These are phyloP conservation scores for Mycena olivaceomarginata DNA, from an alignment of 768 basidiomycete genomes.

Conservation along the genomic window DNA sequence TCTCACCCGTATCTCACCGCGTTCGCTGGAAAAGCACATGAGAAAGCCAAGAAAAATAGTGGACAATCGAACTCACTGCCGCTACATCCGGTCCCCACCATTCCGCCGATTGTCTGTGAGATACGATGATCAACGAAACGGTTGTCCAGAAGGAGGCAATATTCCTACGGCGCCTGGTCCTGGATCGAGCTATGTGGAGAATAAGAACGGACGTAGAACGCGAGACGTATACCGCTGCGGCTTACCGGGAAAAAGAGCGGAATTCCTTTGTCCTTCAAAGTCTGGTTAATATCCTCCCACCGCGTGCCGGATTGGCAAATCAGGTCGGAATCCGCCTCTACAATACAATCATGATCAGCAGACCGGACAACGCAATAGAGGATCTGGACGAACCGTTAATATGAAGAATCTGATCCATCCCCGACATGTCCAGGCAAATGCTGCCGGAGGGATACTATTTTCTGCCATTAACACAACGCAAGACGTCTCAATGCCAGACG, in stretches of 20 bases:
- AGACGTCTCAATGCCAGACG: slow-evolving; percentile 41
- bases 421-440: slow-evolving; percentile 80
- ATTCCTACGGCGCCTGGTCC: slow-evolving; percentile 79
- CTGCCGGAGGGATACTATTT: slow-evolving; percentile 67
- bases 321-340: slow-evolving; percentile 85
- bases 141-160: not conserved
- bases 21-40: slow-evolving; percentile 68
- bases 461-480: slow-evolving; percentile 8
- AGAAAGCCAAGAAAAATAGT: slow-evolving; percentile 5
- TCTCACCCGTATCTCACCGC: slow-evolving; percentile 84
- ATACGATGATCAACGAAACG: not conserved
- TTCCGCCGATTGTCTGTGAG: slow-evolving; percentile 87
- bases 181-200: slow-evolving; percentile 75
- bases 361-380: slow-evolving; percentile 38
- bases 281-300: slow-evolving; percentile 88
- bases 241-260: slow-evolving; percentile 92
- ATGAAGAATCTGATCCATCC: slow-evolving; percentile 80
- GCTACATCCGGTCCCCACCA: slow-evolving; percentile 91
- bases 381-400: slow-evolving; percentile 66
- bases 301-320: slow-evolving; percentile 84
- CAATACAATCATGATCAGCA: not conserved
- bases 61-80: slow-evolving; percentile 74
- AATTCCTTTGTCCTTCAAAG: slow-evolving; percentile 80
- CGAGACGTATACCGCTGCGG: not conserved
- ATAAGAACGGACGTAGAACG: not conserved